Evolutionary conservation across 768 basidiomycete species (phyloP).

Genomic region (Symmetrospora coprosmae): DNA sequence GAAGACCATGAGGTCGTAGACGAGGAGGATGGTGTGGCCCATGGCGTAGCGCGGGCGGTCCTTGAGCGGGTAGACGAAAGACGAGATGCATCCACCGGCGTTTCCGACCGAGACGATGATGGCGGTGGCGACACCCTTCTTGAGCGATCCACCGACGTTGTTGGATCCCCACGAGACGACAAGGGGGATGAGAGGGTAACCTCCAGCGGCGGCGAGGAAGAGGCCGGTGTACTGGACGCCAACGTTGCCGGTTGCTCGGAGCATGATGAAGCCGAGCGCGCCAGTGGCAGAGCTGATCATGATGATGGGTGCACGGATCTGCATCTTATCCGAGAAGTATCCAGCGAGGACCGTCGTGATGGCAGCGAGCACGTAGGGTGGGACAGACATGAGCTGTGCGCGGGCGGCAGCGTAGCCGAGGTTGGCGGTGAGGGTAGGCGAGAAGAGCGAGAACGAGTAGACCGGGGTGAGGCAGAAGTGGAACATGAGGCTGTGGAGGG

Average conservation of each 20-base stretch:
- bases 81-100: slow-evolving; percentile 5
- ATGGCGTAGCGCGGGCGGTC: not conserved
- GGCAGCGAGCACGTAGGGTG: slow-evolving; percentile 59
- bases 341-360: slow-evolving; percentile 49
- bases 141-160: not conserved
- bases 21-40: slow-evolving; percentile 7
- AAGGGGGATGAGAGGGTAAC: slow-evolving; percentile 13
- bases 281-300: slow-evolving; percentile 38
- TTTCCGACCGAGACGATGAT: slow-evolving; percentile 21
- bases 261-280: slow-evolving; percentile 55
- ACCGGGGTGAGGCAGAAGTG: slow-evolving; percentile 47
- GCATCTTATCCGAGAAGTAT: slow-evolving; percentile 50
- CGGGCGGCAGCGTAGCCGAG: slow-evolving; percentile 39
- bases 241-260: slow-evolving; percentile 50
- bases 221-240: slow-evolving; percentile 38
- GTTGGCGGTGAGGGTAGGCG: slow-evolving; percentile 58
- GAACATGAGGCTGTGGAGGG: slow-evolving; percentile 6
- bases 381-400: slow-evolving; percentile 63
- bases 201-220: slow-evolving; percentile 13
- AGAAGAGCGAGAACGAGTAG: slow-evolving; percentile 63
- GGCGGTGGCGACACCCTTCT: slow-evolving; percentile 10
- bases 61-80: slow-evolving; percentile 1
- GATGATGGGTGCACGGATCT: slow-evolving; percentile 51
- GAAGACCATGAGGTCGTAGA: slow-evolving; percentile 2
- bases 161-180: slow-evolving; percentile 6